Conservation (phyloP, 495 filamentous ascomycete species). For the Hypoxylon perforatum region DNA sequence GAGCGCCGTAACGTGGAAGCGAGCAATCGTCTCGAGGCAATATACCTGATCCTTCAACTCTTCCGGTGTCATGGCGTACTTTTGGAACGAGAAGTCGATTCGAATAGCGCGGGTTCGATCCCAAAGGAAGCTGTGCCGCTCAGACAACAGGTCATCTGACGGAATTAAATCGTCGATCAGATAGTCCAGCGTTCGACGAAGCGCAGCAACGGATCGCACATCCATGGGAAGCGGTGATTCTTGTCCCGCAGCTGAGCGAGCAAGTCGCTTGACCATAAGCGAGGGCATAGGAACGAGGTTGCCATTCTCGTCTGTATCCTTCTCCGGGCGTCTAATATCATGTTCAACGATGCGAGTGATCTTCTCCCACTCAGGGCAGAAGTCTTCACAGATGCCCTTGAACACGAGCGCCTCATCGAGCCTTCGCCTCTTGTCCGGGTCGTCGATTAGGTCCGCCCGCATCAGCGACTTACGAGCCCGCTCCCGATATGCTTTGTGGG, state of each 20-base stretch:
- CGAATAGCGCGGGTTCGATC: constrained; percentile 91
- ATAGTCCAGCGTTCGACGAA: constrained; percentile 83
- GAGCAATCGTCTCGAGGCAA: constrained; percentile 88
- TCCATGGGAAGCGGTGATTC: constrained; percentile 93
- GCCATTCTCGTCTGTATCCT: constrained; percentile 50
- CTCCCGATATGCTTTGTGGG: constrained; percentile 72
- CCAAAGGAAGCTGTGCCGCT: constrained; percentile 90
- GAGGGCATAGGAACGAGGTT: constrained; percentile 49
- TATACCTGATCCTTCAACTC: constrained; percentile 76
- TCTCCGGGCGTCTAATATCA: constrained; percentile 67
- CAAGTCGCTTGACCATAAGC: constrained; percentile 82
- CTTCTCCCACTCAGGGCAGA: constrained; percentile 93
- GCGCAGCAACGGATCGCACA: constrained; percentile 80
- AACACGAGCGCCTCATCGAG: constrained; percentile 88
- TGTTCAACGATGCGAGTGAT: constrained; percentile 78
- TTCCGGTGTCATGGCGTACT: constrained; percentile 69
- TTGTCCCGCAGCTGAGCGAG: constrained; percentile 89
- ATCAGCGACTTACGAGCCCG: constrained; percentile 77
- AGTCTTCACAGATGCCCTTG: constrained; percentile 87
- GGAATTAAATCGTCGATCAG: constrained; percentile 79
- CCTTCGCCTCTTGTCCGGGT: constrained; percentile 84
- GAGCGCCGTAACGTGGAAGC: constrained; percentile 89
- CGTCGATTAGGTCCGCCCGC: constrained; percentile 79
- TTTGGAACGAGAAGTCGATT: constrained; percentile 90
- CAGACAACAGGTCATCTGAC: constrained; percentile 69